Base-by-base conservation (phyloP, 495 filamentous ascomycete genomes). In the Penicillium maclennaniae region DNA sequence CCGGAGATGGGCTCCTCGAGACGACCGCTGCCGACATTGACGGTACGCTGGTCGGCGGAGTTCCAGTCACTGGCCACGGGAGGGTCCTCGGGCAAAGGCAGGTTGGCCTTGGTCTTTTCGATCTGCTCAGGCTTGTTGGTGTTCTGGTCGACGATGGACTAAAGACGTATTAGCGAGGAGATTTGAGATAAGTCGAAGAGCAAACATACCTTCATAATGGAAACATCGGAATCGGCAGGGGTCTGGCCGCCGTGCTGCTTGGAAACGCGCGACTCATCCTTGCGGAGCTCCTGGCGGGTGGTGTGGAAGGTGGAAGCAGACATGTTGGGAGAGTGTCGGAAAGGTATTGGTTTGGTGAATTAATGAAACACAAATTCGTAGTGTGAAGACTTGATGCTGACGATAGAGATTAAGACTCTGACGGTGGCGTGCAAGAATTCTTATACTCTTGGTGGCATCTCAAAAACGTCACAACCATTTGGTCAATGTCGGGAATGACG, bases 11-110 rank as follows among this genome's bases (percentile, higher is more conserved):
- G 80, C 28, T 63, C 71, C 47, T 73, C 58, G 0, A 79, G 34
- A 36, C 80, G 69, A 20, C 87, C 87, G 27, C 81, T 82, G 45
- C 84, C 82, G 39, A 89, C 83, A 59, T 87, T 85, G 61, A 87
- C 82, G 20, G 72, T 86, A 51, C 82, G 73, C 40, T 75, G 74
- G 51, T 92, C 88, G 47, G 77, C 73, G 7, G 86, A 87, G 63
- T 89, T 83, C 82, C 82, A 91, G 70, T 88, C 89, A n/a, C 86
- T 86, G 17, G 82, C 68, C 14, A 72, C 69, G 0, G 89, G 88
- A 5, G 89, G 88, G 36, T 91, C 71, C 2, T 92, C 86, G 12
- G 89, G 89, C 42, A 92, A 79, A 27, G 87, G 88, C 19, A 95
- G 82, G 70, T 89, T 88, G 60, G 83, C 67, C 68, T 83, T 74